These are phyloP conservation scores for Pseudogymnoascus sp. DNA, from an alignment of 2,329 filamentous ascomycete species.

Conservation along the genomic window DNA sequence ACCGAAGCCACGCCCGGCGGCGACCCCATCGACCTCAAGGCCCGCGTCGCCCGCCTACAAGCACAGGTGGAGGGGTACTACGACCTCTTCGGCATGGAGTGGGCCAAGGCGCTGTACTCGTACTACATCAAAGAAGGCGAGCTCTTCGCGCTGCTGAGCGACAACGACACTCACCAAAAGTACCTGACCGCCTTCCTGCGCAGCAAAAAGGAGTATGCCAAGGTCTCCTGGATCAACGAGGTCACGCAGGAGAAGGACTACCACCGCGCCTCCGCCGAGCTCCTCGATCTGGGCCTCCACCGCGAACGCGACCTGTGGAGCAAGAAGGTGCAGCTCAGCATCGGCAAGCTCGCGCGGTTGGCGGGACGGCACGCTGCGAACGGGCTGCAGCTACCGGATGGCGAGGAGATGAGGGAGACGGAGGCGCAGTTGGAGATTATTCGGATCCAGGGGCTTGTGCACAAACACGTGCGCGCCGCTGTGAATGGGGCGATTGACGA, in stretches of 20 bases:
- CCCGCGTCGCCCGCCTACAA: constrained; percentile 12
- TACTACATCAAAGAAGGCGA: constrained; percentile 62
- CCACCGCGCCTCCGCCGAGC: constrained; percentile 59
- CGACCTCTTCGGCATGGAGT: constrained; percentile 37
- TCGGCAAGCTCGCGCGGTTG: constrained; percentile 74
- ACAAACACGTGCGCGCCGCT: constrained; percentile 59
- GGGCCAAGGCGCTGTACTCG: constrained; percentile 68
- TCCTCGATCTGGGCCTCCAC: constrained; percentile 61
- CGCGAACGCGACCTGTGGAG: constrained; percentile 79
- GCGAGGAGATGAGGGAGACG: constrained; percentile 30
- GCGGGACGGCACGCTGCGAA: constrained; percentile 45
- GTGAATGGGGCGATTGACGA: constrained; percentile 70
- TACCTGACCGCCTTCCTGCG: constrained; percentile 74
- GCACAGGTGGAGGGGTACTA: constrained; percentile 23
- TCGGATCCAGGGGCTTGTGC: constrained; percentile 71
- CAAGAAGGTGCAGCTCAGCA: constrained; percentile 84
- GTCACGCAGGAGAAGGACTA: constrained; percentile 70
- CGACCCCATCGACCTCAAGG: constrained; percentile 15
- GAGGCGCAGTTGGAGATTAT: constrained; percentile 36
- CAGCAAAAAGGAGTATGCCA: constrained; percentile 60
- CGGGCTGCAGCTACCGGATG: constrained; percentile 18
- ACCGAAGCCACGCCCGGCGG: constrained; percentile 15
- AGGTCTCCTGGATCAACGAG: constrained; percentile 93
- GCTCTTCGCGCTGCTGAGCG: constrained; percentile 61
- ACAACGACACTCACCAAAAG: constrained; percentile 57